Evolutionary conservation across 805 yeast species (phyloP), one percentile per base, ranked within the genome.

Genomic region (Blastobotrys mokoenaii): DNA sequence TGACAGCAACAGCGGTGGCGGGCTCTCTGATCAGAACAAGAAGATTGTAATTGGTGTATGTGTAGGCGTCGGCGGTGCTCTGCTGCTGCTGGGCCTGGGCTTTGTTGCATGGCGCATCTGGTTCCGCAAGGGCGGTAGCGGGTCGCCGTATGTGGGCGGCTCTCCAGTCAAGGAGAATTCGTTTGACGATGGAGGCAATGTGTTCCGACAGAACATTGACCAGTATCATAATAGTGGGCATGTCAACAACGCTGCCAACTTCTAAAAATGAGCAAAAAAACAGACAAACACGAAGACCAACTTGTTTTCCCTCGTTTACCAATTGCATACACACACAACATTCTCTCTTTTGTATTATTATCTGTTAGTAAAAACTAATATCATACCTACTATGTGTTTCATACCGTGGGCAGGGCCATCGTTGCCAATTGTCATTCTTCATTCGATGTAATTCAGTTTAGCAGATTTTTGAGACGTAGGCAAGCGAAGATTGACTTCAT

Each of bases 11-110:
- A 1, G 50, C 58, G 12, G 57, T 6, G 55, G 63, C 2, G 82
- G 82, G 0, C 62, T 79, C 6, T 69, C 80, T 1, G 56, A 67
- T 12, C 71, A 73, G 42, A 63, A 73, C 47, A 69, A 74, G 45
- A 73, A 72, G 46, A 72, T 81, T 31, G 76, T 82, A 18, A 72
- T 80, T 43, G 88, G 88, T 34, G 79, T 80, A 47, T 81, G 77
- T 25, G 81, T 82, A 4, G 88, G 88, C 45, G 73, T 83, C 11
- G 85, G 85, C 43, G 78, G 80, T 0, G 84, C 89, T 0, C 58
- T 79, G n/a, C 61, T 70, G 2, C 46, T 69, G 35, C 69, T 68
- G 3, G 68, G 62, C 5, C 62, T 65, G n/a, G 63, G 60, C 5
- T 53, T 56, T 41, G 53, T 55, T 11, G 49, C 32, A 27, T 54